Percentiles rank a stretch among this genome's conserved stretches.
Conservation (phyloP, 495 filamentous ascomycete species). For the Hypoxylon intermedium region DNA sequence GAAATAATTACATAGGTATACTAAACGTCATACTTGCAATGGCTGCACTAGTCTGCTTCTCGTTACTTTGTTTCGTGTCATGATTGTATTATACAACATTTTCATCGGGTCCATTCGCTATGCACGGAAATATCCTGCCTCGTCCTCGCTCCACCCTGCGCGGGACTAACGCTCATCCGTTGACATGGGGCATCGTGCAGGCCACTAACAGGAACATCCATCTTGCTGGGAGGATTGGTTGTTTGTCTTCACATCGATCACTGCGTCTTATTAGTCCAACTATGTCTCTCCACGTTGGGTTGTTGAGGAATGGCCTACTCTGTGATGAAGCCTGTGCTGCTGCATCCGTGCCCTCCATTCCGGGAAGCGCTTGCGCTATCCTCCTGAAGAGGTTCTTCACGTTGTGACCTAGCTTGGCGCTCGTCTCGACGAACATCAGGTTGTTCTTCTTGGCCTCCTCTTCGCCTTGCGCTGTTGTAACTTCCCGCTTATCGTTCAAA, state of each 20-base stretch:
- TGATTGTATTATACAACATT: slow-evolving; percentile 43
- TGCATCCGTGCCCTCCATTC: slow-evolving; percentile 89
- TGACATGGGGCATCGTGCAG: neutral
- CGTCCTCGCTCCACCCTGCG: slow-evolving; percentile 5
- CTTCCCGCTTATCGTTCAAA: slow-evolving; percentile 94
- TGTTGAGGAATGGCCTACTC: slow-evolving; percentile 53
- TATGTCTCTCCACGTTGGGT: slow-evolving; percentile 21
- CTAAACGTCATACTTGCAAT: slow-evolving; percentile 38
- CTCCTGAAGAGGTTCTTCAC: slow-evolving; percentile 95
- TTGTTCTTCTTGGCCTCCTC: slow-evolving; percentile 98
- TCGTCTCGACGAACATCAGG: slow-evolving; percentile 98
- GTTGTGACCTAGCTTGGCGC: slow-evolving; percentile 96
- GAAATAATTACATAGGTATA: slow-evolving; percentile 44
- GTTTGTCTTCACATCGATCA: slow-evolving; percentile 96
- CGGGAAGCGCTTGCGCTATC: slow-evolving; percentile 96
- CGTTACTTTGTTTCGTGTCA: slow-evolving; percentile 34
- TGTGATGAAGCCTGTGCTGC: slow-evolving; percentile 68
- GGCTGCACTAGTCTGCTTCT: slow-evolving; percentile 29
- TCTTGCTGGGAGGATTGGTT: slow-evolving; percentile 74
- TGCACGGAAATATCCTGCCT: slow-evolving; percentile 40
- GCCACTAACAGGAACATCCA: slow-evolving; percentile 76
- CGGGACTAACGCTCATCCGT: neutral
- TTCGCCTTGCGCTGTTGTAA: slow-evolving; percentile 92
- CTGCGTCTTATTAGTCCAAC: slow-evolving; percentile 52
- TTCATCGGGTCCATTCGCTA: slow-evolving; percentile 36